phyloP scores from a whole-genome alignment of 345 rosid species.

The Lepidium sativum region DNA sequence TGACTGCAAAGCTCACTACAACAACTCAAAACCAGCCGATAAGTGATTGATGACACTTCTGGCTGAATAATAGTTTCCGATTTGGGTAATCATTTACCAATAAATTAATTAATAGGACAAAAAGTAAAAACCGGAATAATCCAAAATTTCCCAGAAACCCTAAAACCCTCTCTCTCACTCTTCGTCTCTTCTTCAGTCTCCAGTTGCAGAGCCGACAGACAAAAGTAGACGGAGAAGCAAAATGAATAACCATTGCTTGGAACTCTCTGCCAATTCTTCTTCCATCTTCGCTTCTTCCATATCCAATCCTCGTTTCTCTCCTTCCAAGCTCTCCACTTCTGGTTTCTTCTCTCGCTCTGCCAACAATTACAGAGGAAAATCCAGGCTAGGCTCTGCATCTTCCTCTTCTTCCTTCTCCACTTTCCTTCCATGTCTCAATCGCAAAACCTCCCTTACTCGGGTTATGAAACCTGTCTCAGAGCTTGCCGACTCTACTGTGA shows the following conservation, averaged over 20 bases:
- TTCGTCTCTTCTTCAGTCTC: slow-evolving; percentile 3
- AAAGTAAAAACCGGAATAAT: neutral
- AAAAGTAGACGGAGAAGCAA: neutral
- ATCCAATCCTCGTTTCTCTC: slow-evolving; percentile 14
- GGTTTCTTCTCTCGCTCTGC: slow-evolving; percentile 20
- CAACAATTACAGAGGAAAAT: slow-evolving; percentile 7
- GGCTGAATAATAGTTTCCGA: no score
- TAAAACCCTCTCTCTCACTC: slow-evolving; percentile 9
- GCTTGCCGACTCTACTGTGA: neutral
- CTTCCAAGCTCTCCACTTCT: slow-evolving; percentile 3
- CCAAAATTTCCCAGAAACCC: slow-evolving; percentile 16
- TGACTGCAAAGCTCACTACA: no score
- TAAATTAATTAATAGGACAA: neutral
- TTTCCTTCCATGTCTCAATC: slow-evolving; percentile 28
- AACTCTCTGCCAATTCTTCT: slow-evolving; percentile 23
- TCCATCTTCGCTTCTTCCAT: slow-evolving; percentile 19
- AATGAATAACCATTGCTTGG: slow-evolving; percentile 31
- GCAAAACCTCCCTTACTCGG: neutral
- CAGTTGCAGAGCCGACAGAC: slow-evolving; percentile 14
- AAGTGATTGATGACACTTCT: no score
- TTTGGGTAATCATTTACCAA: neutral
- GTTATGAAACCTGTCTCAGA: slow-evolving; percentile 15
- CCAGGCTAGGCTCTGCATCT: neutral
- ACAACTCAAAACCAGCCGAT: no score
- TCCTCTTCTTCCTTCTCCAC: neutral